Conservation (phyloP, 108 stramenopile genomes). For the Pseudonitzschia pungens region DNA sequence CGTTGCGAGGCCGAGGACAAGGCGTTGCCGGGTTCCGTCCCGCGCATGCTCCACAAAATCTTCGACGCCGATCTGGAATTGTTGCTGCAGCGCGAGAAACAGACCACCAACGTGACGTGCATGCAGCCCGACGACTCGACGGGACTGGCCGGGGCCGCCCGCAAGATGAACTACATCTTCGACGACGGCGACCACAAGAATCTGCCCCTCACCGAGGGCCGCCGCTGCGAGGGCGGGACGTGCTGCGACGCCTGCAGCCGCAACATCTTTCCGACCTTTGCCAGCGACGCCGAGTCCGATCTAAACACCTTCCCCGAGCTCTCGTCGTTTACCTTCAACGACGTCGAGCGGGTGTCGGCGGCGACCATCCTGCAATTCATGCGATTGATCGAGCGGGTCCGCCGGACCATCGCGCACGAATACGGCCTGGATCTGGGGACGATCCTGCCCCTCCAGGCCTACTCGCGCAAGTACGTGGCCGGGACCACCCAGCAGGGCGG, state of each 20-base stretch:
- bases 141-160: constrained; percentile 6
- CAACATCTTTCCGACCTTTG: constrained; percentile 39
- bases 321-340: constrained; percentile 31
- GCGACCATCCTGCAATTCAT: constrained; percentile 31
- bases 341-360: constrained; percentile 25
- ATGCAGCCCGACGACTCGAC: constrained; percentile 29
- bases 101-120: constrained; percentile 35
- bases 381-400: constrained; percentile 35
- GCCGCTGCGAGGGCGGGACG: constrained; percentile 21
- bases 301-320: constrained; percentile 31
- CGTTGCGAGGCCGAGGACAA: constrained; percentile 26
- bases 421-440: constrained; percentile 36
- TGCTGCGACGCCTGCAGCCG: constrained; percentile 40
- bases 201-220: constrained; percentile 27
- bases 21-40: constrained; percentile 29
- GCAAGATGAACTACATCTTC: constrained; percentile 35
- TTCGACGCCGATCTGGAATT: constrained; percentile 38
- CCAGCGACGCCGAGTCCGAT: constrained; percentile 9
- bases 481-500: constrained; percentile 42
- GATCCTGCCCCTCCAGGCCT: constrained; percentile 41
- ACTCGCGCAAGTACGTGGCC: constrained; percentile 42
- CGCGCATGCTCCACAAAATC: constrained; percentile 41
- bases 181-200: constrained; percentile 33
- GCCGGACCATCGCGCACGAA: constrained; percentile 33
- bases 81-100: constrained; percentile 25